phyloP scores from a whole-genome alignment of 1,284 basidiomycete species.

The Puccinia coronata region DNA sequence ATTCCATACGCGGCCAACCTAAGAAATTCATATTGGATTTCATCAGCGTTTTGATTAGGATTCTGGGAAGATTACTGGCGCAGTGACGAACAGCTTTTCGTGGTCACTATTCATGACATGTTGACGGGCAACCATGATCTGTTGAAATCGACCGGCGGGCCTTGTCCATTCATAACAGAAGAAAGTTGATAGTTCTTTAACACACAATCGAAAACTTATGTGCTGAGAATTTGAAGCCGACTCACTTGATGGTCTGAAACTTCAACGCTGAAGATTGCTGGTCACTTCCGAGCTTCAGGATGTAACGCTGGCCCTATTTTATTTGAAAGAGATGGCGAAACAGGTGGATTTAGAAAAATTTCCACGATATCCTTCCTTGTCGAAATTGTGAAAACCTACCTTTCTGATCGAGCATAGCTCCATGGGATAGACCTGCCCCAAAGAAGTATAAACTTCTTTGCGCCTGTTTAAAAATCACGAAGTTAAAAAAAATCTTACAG shows the following conservation, averaged over 20 bases:
- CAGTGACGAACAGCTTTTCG: slow-evolving; percentile 13
- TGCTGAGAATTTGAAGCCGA: neutral
- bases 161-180: neutral
- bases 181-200: too few relatives aligned
- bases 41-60: neutral
- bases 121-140: slow-evolving; percentile 25
- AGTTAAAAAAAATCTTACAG: neutral
- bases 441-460: neutral
- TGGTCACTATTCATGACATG: slow-evolving; percentile 7
- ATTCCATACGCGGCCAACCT: slow-evolving; percentile 22
- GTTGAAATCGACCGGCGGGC: slow-evolving; percentile 13
- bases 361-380: neutral
- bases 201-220: too few relatives aligned
- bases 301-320: slow-evolving; percentile 39
- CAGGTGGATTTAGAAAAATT: neutral
- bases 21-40: neutral
- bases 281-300: slow-evolving; percentile 11
- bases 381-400: neutral
- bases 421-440: slow-evolving; percentile 37
- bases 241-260: slow-evolving; percentile 39
- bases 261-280: slow-evolving; percentile 36
- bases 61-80: neutral
- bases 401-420: slow-evolving; percentile 29
- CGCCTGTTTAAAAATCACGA: neutral
- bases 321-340: neutral